phyloP scores from a whole-genome alignment of 768 basidiomycete species.

The Phylloporus arenicola region DNA sequence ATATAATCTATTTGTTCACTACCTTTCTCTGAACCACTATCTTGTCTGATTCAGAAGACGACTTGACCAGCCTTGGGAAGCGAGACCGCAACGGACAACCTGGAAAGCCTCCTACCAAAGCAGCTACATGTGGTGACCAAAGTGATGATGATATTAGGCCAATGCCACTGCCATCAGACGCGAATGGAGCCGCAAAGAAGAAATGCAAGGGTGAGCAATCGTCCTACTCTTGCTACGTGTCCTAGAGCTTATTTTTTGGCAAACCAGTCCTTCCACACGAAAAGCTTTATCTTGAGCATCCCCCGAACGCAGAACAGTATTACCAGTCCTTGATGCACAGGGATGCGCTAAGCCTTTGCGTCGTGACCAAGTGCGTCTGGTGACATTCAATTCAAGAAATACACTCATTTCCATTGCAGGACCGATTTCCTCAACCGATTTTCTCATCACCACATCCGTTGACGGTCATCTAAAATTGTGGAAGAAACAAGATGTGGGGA shows the following conservation, averaged over 20 bases:
- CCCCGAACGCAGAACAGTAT: too few relatives aligned
- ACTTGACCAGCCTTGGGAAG: slow-evolving; percentile 71
- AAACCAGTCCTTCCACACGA: too few relatives aligned
- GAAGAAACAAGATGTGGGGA: slow-evolving; percentile 95
- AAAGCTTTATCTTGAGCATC: too few relatives aligned
- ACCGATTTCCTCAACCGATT: too few relatives aligned
- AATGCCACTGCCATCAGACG: slow-evolving; percentile 64
- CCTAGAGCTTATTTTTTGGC: slow-evolving; percentile 3
- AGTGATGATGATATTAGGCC: slow-evolving; percentile 80
- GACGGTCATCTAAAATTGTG: slow-evolving; percentile 98
- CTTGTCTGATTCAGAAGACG: slow-evolving; percentile 44
- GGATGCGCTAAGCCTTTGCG: slow-evolving; percentile 72
- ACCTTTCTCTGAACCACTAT: background rate
- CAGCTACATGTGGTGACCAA: slow-evolving; percentile 35
- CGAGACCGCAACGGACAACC: slow-evolving; percentile 40
- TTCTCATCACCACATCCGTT: too few relatives aligned
- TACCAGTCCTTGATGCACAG: too few relatives aligned
- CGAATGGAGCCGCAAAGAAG: slow-evolving; percentile 49
- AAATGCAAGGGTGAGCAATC: slow-evolving; percentile 77
- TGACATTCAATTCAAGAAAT: too few relatives aligned
- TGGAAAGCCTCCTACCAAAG: slow-evolving; percentile 19
- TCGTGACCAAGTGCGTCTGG: slow-evolving; percentile 75
- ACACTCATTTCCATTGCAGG: slow-evolving; percentile 38
- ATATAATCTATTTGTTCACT: background rate
- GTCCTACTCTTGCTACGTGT: background rate